Percentiles rank a stretch among this genome's conserved stretches.
Evolutionary conservation across 768 basidiomycete species (phyloP).

Genomic region (Leccinellum albellum): DNA sequence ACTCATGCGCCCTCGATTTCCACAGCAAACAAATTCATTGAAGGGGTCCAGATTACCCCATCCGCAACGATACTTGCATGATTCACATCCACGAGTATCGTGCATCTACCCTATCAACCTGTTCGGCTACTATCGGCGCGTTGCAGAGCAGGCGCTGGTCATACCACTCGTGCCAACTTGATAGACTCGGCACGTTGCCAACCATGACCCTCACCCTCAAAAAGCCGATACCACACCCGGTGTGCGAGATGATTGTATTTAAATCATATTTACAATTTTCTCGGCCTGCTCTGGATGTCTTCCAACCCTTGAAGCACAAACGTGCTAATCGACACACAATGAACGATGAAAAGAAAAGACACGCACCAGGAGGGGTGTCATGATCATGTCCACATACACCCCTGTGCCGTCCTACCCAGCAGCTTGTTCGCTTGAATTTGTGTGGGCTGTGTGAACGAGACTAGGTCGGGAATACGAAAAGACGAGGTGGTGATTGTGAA

Average conservation of each 20-base stretch:
- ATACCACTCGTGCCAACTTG: slow-evolving; percentile 36
- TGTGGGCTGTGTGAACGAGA: slow-evolving; percentile 57
- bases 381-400: slow-evolving; percentile 56
- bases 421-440: slow-evolving; percentile 67
- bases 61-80: no score
- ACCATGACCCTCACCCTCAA: slow-evolving; percentile 45
- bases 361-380: slow-evolving; percentile 57
- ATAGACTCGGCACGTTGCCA: slow-evolving; percentile 35
- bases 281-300: slow-evolving; percentile 58
- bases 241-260: slow-evolving; percentile 16
- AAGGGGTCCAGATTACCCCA: no score
- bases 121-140: neutral
- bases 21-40: no score
- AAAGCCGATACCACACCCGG: slow-evolving; percentile 36
- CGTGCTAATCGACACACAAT: neutral
- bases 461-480: slow-evolving; percentile 68
- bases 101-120: no score
- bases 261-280: slow-evolving; percentile 29
- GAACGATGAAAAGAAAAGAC: neutral
- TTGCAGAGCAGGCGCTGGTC: slow-evolving; percentile 5
- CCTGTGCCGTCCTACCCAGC: slow-evolving; percentile 50
- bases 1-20: no score
- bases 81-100: no score
- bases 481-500: slow-evolving; percentile 59
- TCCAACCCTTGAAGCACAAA: slow-evolving; percentile 67